Evolutionary conservation across 2,329 filamentous ascomycete genomes (phyloP), one percentile per base, ranked within the genome.

Genomic region (Whalleya microplaca): DNA sequence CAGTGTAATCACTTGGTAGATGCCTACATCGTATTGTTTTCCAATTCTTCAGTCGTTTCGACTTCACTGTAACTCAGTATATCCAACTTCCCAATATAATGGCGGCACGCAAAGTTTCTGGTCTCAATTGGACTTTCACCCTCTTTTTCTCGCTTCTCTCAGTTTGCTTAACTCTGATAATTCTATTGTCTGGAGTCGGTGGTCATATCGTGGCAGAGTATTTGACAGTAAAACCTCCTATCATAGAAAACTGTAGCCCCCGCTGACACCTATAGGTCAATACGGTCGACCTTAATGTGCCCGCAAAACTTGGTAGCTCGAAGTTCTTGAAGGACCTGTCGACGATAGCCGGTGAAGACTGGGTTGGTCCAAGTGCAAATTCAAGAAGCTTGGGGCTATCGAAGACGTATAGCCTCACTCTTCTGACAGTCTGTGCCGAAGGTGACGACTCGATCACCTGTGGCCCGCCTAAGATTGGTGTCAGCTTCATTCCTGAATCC

Each of bases 361-460:
- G 66, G 21, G 66, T 73, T 48, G 74, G 74, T 16, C 50, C 60
- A 1, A 52, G 59, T 55, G 51, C 55, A 14, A 73, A 64, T 6
- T 58, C 71, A 16, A 40, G 65, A 6, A 65, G 63, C 2, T 62
- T 74, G 19, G 66, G 66, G 10, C 61, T 74, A 47, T 59, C 71
- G 7, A 43, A 54, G 14, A 64, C 53, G 18, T 74, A 74, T 62
- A 69, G 64, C 21, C 53, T 75, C 55, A 63, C 67, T 27, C 66
- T 75, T 27, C 61, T 76, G 21, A 72, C 72, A 2, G 63, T 66
- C 2, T 75, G 74, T 56, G 65, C 66, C 12, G 61, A 65, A 21
- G 53, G 64, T 48, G 60, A 61, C 10, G 62, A 58, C 16, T 41
- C 49, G 18, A 62, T 64, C 7, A 58, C 59, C 1, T 76, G 73